Evolutionary conservation across 176 grass and related monocot species (phyloP).

Genomic region (Aegilops umbellulata): DNA sequence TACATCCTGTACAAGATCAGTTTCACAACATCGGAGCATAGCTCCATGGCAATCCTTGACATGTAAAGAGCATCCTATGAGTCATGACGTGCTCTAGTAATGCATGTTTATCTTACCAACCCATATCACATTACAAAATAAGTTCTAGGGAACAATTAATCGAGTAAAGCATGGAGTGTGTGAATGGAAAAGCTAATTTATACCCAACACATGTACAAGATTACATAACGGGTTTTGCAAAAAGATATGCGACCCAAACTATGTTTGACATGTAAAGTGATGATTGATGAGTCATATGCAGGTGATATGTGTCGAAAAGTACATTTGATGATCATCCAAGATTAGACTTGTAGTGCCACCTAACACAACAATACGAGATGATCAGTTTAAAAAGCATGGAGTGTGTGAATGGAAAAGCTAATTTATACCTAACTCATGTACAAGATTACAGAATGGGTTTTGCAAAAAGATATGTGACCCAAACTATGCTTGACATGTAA

Average conservation of each 20-base stretch:
- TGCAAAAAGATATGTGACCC: background rate
- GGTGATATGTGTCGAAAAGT: background rate
- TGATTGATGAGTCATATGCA: background rate
- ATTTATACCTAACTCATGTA: background rate
- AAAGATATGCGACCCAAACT: background rate
- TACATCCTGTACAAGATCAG: too few species aligned
- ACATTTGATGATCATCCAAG: background rate
- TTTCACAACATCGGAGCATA: background rate
- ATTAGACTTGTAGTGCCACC: background rate
- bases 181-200: background rate
- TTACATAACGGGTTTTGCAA: background rate
- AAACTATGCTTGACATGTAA: background rate
- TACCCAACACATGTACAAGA: background rate
- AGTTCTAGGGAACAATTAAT: background rate
- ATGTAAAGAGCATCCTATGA: background rate
- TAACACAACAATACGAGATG: background rate
- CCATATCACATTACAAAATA: background rate
- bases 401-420: background rate
- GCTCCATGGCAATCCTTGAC: background rate
- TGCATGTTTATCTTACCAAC: background rate
- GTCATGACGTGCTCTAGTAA: background rate
- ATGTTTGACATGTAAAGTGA: background rate
- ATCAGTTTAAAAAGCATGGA: background rate
- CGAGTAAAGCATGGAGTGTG: background rate
- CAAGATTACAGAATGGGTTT: background rate